Evolutionary conservation across 108 stramenopile genomes (phyloP).

Genomic region (Parietichytrium sp.): DNA sequence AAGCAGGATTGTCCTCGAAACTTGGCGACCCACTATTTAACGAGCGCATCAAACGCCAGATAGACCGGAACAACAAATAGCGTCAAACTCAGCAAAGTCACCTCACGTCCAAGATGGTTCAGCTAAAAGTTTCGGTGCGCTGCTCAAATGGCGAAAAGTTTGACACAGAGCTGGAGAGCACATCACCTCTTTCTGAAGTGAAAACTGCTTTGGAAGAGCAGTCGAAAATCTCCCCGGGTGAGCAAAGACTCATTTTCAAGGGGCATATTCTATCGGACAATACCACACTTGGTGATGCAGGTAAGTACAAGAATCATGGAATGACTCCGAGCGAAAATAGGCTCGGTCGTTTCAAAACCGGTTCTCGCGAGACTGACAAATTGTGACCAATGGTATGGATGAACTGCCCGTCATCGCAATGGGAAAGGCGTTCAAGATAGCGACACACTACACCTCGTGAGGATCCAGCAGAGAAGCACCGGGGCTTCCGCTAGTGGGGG

Average conservation of each 20-base stretch:
- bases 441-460: neutral
- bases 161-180: slow-evolving; percentile 9
- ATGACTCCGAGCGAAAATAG: slow-evolving; percentile 69
- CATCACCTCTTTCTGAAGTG: slow-evolving; percentile 49
- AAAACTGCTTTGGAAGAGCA: slow-evolving; percentile 43
- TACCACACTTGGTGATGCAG: slow-evolving; percentile 66
- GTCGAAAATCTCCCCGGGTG: slow-evolving; percentile 53
- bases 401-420: neutral
- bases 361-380: too few species aligned
- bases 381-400: slow-evolving; percentile 38
- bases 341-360: too few species aligned
- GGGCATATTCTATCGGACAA: slow-evolving; percentile 86
- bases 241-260: slow-evolving; percentile 87
- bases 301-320: slow-evolving; percentile 49
- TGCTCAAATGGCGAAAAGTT: slow-evolving; percentile 51
- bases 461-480: neutral
- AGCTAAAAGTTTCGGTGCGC: slow-evolving; percentile 44
- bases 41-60: too few species aligned
- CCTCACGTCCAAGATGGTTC: too few species aligned
- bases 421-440: slow-evolving; percentile 36
- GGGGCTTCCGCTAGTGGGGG: neutral
- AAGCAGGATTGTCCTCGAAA: too few species aligned
- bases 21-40: too few species aligned
- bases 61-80: too few species aligned
- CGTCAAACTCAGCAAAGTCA: too few species aligned